Conservation (phyloP, 2,329 filamentous ascomycete species). For the Cladosporium oxysporum region DNA sequence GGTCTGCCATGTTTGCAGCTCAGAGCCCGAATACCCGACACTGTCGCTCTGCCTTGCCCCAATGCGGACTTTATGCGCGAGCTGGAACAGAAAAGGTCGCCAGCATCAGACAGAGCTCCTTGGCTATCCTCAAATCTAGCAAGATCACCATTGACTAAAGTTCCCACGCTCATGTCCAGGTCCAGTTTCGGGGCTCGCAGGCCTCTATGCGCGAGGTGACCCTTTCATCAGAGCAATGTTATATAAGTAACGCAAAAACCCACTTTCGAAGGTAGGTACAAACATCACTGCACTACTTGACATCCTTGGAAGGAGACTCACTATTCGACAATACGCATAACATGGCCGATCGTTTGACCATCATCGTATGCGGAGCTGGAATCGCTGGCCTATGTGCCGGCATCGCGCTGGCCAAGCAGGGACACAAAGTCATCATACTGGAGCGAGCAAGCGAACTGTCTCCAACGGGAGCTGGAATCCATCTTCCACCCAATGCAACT, state of each 20-base stretch:
- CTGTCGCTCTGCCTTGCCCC: not conserved
- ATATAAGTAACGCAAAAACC: not conserved
- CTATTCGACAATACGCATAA: not conserved
- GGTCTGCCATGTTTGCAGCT: not conserved
- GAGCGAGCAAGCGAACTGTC: constrained; percentile 5
- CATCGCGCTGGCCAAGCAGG: constrained; percentile 11
- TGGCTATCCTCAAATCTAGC: not conserved
- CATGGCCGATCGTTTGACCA: constrained; percentile 28
- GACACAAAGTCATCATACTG: constrained; percentile 12
- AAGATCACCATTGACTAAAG: not conserved
- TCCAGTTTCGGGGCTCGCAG: not conserved
- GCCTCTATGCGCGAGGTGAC: not conserved
- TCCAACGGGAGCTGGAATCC: constrained; percentile 22
- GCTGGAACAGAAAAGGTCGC: not conserved
- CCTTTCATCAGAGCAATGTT: not conserved
- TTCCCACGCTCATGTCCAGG: not conserved
- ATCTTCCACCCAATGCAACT: constrained; percentile 22
- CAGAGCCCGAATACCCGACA: not conserved
- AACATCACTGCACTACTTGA: not conserved
- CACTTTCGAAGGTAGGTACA: not conserved
- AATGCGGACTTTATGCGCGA: not conserved
- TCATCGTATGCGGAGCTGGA: constrained; percentile 58
- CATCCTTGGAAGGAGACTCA: not conserved
- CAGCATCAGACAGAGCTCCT: not conserved
- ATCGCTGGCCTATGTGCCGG: constrained; percentile 54